phyloP scores from a whole-genome alignment of 306 rosid genomes.

The Acacia acuminata region DNA sequence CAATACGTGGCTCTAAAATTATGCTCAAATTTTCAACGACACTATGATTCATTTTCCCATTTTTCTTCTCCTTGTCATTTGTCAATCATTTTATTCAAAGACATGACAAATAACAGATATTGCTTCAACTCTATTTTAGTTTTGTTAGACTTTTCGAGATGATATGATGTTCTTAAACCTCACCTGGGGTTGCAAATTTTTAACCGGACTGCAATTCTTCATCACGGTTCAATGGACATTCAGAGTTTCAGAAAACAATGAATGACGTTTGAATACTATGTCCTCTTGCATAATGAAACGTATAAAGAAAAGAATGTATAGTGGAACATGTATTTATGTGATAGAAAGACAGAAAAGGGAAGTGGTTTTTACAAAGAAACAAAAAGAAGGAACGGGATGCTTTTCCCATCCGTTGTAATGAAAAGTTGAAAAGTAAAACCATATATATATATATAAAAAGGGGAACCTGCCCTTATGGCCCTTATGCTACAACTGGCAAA shows the following conservation, averaged over 20 bases:
- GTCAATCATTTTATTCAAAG: background rate
- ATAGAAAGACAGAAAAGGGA: constrained; percentile 15
- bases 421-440: constrained; percentile 32
- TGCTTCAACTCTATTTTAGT: background rate
- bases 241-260: background rate
- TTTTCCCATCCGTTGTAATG: constrained; percentile 24
- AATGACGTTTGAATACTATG: background rate
- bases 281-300: background rate
- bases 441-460: background rate
- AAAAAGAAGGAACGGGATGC: constrained; percentile 42
- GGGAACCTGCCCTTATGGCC: constrained; percentile 19
- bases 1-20: background rate
- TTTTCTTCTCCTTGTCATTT: constrained; percentile 1
- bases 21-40: background rate
- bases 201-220: background rate
- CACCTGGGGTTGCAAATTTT: background rate
- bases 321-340: background rate
- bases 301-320: background rate
- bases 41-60: background rate
- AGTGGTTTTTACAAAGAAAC: constrained; percentile 31
- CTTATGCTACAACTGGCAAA: constrained; percentile 50
- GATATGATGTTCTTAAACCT: background rate
- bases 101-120: constrained; percentile 1
- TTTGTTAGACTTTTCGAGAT: background rate
- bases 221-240: background rate